Percentiles rank a stretch among this genome's conserved stretches.
Evolutionary conservation across 495 filamentous ascomycete species (phyloP).

Genomic region (Aspergillus heteromorphus): DNA sequence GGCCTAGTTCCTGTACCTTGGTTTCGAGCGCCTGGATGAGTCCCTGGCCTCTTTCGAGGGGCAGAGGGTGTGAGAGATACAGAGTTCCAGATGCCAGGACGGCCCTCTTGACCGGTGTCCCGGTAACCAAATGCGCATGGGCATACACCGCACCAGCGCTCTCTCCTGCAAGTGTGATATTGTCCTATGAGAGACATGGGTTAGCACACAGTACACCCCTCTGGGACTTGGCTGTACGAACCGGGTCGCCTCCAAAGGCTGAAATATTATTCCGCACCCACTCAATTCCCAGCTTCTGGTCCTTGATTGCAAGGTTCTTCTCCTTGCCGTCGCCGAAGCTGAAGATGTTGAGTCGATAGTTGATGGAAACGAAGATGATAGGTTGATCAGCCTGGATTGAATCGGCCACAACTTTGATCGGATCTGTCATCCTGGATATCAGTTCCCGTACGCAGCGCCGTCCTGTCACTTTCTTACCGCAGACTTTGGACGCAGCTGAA

Average conservation of each 20-base stretch:
- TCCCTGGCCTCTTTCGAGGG: slow-evolving; percentile 23
- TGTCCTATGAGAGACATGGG: slow-evolving; percentile 15
- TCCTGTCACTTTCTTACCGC: slow-evolving; percentile 19
- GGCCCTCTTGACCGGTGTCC: slow-evolving; percentile 31
- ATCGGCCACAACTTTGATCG: slow-evolving; percentile 30
- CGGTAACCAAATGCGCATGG: slow-evolving; percentile 35
- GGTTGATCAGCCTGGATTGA: slow-evolving; percentile 34
- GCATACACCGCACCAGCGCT: slow-evolving; percentile 38
- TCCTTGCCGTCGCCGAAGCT: slow-evolving; percentile 52
- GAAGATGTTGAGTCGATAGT: slow-evolving; percentile 64
- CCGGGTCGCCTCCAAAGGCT: slow-evolving; percentile 60
- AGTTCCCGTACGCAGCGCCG: neutral
- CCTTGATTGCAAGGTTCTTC: slow-evolving; percentile 55
- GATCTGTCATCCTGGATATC: slow-evolving; percentile 17
- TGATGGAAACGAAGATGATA: slow-evolving; percentile 57
- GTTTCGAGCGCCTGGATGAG: slow-evolving; percentile 25
- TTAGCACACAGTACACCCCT: neutral
- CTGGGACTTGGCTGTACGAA: slow-evolving; percentile 9
- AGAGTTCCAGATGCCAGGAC: slow-evolving; percentile 33
- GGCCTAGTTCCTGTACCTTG: slow-evolving; percentile 25
- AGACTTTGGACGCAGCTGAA: slow-evolving; percentile 38
- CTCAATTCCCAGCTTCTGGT: slow-evolving; percentile 61
- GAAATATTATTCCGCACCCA: slow-evolving; percentile 54
- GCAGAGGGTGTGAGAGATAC: slow-evolving; percentile 31
- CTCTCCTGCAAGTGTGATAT: slow-evolving; percentile 35